These are phyloP conservation scores for Fabrea salina DNA, from an alignment of 169 alveolate species.

Conservation along the genomic window DNA sequence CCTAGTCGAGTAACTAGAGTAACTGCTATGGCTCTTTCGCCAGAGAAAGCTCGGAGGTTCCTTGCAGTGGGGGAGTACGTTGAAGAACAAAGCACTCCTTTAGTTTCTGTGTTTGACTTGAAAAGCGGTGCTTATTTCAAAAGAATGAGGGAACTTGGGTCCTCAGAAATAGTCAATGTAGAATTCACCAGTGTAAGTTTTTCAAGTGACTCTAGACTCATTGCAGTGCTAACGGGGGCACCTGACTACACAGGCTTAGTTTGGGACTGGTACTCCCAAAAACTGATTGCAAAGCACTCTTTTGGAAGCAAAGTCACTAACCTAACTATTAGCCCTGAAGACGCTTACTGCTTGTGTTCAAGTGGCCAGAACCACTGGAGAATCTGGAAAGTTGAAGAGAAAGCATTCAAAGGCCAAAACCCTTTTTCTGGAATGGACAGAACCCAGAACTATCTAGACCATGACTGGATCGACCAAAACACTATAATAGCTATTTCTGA, in stretches of 20 bases:
- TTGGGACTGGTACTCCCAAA: constrained; percentile 26
- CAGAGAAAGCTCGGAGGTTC: constrained; percentile 18
- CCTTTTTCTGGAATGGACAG: constrained; percentile 21
- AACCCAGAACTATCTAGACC: constrained; percentile 23
- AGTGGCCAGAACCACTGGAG: constrained; percentile 33
- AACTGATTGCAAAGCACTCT: constrained; percentile 5
- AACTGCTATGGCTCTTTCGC: constrained; percentile 25
- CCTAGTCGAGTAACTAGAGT: constrained; percentile 22
- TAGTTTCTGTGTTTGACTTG: constrained; percentile 25
- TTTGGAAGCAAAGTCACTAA: constrained; percentile 24
- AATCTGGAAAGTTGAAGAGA: constrained; percentile 33
- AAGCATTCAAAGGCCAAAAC: constrained; percentile 12
- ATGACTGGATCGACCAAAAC: constrained; percentile 31
- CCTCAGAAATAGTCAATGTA: constrained; percentile 2
- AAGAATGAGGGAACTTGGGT: constrained; percentile 26
- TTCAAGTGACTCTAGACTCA: constrained; percentile 30
- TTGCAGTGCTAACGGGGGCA: constrained; percentile 30
- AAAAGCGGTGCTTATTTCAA: constrained; percentile 31
- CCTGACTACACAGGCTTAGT: constrained; percentile 32
- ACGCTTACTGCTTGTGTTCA: constrained; percentile 15
- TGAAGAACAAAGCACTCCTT: background rate
- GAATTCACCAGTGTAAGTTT: constrained; percentile 28
- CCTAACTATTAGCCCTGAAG: constrained; percentile 36
- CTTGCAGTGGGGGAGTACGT: constrained; percentile 39
- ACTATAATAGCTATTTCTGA: background rate